Conservation (phyloP, 2,329 filamentous ascomycete species). For the Botrytis byssoidea region DNA sequence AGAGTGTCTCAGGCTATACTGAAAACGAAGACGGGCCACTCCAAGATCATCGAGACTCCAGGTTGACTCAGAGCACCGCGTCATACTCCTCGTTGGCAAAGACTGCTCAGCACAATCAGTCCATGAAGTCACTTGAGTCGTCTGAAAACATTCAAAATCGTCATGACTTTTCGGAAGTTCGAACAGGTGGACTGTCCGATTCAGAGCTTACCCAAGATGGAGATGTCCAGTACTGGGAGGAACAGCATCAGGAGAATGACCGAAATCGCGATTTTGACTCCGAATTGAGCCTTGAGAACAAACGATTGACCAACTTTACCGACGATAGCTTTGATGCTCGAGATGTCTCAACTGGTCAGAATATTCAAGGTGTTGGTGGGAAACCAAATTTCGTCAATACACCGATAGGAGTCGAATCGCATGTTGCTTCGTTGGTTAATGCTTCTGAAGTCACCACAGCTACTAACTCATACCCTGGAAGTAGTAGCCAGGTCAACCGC, state of each 20-base stretch:
- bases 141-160: constrained; percentile 35
- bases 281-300: constrained; percentile 54
- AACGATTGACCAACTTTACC: constrained; percentile 52
- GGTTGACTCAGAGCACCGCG: constrained; percentile 51
- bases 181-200: constrained; percentile 40
- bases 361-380: constrained; percentile 67
- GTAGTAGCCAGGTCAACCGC: constrained; percentile 42
- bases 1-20: constrained; percentile 85
- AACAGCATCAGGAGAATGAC: constrained; percentile 39
- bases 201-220: constrained; percentile 48
- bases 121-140: constrained; percentile 50
- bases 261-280: constrained; percentile 52
- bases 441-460: constrained; percentile 74
- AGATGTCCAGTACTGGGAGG: constrained; percentile 39
- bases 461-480: constrained; percentile 48
- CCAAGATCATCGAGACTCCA: constrained; percentile 54
- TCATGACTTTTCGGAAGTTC: constrained; percentile 39
- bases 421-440: constrained; percentile 81
- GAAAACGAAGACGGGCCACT: constrained; percentile 57
- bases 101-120: constrained; percentile 51
- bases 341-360: constrained; percentile 62
- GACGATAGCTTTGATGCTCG: constrained; percentile 55
- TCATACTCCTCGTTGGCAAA: constrained; percentile 63
- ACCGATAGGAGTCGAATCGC: constrained; percentile 75
- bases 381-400: constrained; percentile 77